A percentile compares a stretch with the other conserved stretches of the same genome.
Evolutionary conservation across 805 yeast genomes (phyloP).

Genomic region (Maudiozyma bulderi): DNA sequence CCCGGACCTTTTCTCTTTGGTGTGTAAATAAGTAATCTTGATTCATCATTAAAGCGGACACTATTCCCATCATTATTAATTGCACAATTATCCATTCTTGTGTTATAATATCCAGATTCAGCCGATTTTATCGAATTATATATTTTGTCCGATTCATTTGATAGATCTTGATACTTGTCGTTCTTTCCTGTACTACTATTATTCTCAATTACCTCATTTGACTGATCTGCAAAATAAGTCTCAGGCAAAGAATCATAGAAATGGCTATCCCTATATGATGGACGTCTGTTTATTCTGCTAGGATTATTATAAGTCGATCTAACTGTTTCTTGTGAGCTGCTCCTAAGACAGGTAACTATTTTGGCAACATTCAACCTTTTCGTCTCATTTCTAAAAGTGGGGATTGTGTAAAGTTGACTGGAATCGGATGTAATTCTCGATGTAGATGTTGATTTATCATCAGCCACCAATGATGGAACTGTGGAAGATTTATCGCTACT

Average conservation of each 20-base stretch:
- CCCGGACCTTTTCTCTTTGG: conserved; percentile 1
- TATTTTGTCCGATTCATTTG: too few relatives aligned
- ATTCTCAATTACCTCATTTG: too few relatives aligned
- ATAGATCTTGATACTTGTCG: too few relatives aligned
- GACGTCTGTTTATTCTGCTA: not conserved
- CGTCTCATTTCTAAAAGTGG: conserved; percentile 31
- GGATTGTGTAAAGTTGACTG: conserved; percentile 28
- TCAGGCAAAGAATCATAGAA: conserved; percentile 13
- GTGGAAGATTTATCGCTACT: not conserved
- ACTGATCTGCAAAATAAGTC: conserved; percentile 1
- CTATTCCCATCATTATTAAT: not conserved
- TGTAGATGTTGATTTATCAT: not conserved
- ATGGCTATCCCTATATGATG: conserved; percentile 8
- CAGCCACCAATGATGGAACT: not conserved
- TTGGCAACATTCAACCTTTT: conserved; percentile 9
- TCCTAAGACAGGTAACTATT: conserved; percentile 11
- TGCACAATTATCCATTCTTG: not conserved
- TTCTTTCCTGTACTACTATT: too few relatives aligned
- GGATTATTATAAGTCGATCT: conserved; percentile 8
- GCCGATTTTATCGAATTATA: not conserved
- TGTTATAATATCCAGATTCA: not conserved
- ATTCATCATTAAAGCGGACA: conserved; percentile 4
- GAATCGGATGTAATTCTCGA: not conserved
- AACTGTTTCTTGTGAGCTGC: conserved; percentile 12
- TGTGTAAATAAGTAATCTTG: conserved; percentile 5